These are phyloP conservation scores for Vairimorpha necatrix DNA, from an alignment of 371 early-diverging fungal genomes.

Conservation along the genomic window DNA sequence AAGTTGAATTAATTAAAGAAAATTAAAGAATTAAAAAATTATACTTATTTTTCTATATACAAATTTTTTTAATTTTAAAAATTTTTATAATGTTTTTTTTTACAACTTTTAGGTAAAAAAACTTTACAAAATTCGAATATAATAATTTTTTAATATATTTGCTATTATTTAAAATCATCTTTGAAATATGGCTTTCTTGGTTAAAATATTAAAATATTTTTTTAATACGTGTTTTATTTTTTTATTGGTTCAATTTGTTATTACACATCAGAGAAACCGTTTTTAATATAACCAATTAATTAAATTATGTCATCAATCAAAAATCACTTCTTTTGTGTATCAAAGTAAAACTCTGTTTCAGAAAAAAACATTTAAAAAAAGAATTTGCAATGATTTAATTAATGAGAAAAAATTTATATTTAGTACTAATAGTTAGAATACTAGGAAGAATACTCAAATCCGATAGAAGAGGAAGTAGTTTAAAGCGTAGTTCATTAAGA, in stretches of 20 bases:
- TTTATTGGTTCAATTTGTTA: neutral
- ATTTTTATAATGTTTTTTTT: too few species aligned
- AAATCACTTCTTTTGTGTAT: neutral
- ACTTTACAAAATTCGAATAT: too few species aligned
- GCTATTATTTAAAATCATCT: too few species aligned
- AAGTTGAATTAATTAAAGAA: slow-evolving; percentile 21
- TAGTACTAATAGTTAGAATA: neutral
- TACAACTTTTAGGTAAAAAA: too few species aligned
- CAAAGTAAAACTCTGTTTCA: slow-evolving; percentile 4
- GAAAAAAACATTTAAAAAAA: slow-evolving; percentile 11
- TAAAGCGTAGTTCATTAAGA: neutral
- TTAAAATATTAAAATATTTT: neutral
- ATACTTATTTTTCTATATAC: too few species aligned
- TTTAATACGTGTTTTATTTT: neutral
- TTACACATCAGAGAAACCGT: neutral
- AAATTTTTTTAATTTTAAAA: neutral
- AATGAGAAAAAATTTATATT: neutral
- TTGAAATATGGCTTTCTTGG: too few species aligned
- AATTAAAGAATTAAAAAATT: too few species aligned
- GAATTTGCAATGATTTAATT: neutral
- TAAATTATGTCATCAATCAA: neutral
- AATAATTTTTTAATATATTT: too few species aligned
- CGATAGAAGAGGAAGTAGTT: neutral
- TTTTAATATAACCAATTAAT: neutral
- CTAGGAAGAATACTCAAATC: neutral